A percentile compares a stretch with the other conserved stretches of the same genome.
These are phyloP conservation scores for Lentinus brumalis DNA, from an alignment of 768 basidiomycete genomes.

Conservation along the genomic window DNA sequence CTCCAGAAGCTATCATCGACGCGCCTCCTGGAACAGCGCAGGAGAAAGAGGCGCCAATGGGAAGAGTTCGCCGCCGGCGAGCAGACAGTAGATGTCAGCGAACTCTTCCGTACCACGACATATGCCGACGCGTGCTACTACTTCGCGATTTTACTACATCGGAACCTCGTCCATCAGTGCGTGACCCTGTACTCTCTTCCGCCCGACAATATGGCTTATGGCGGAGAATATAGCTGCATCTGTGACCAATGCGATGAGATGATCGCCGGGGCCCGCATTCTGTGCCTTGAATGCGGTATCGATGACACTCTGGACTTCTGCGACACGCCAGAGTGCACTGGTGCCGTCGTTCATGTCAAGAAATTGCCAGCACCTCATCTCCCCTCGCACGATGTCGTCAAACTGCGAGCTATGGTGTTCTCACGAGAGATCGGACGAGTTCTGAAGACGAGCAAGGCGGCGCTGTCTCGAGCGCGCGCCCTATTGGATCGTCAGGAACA, in stretches of 20 bases:
- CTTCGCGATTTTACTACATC: too few relatives aligned
- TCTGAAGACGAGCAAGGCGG: not conserved
- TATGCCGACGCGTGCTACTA: too few relatives aligned
- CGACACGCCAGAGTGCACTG: constrained; percentile 2
- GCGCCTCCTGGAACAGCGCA: too few relatives aligned
- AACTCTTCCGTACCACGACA: too few relatives aligned
- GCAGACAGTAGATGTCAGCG: too few relatives aligned
- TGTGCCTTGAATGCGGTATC: not conserved
- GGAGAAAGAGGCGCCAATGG: too few relatives aligned
- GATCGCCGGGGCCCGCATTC: not conserved
- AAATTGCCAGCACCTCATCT: not conserved
- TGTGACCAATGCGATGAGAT: too few relatives aligned
- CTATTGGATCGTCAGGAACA: not conserved
- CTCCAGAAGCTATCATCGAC: not conserved
- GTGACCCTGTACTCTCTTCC: too few relatives aligned
- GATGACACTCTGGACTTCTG: constrained; percentile 1
- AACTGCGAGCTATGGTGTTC: not conserved
- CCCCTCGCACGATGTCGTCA: constrained; percentile 8
- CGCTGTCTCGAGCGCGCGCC: not conserved
- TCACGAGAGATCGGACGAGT: not conserved
- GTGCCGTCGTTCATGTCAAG: not conserved
- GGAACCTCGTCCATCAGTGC: too few relatives aligned
- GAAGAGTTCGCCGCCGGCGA: too few relatives aligned
- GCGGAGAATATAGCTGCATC: too few relatives aligned
- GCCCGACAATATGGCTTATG: too few relatives aligned